Evolutionary conservation across 345 rosid species (phyloP).

Genomic region (Noccaea bulbosa): DNA sequence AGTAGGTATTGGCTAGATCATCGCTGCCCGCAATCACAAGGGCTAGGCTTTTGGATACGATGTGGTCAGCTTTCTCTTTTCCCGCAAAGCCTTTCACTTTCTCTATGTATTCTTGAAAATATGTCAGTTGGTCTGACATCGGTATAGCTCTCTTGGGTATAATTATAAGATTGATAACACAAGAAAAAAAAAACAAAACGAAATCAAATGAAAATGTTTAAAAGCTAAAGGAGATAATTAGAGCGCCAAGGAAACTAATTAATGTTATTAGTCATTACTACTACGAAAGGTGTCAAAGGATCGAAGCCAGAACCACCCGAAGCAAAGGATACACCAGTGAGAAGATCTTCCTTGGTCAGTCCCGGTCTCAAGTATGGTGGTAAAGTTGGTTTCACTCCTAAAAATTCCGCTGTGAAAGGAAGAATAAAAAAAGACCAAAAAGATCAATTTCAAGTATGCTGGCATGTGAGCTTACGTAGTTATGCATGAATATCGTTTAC

Average conservation of each 20-base stretch:
- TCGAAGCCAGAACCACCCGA: constrained; percentile 63
- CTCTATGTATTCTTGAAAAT: constrained; percentile 57
- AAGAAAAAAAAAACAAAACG: neutral
- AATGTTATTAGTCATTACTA: constrained; percentile 39
- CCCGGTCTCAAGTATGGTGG: constrained; percentile 62
- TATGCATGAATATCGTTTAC: constrained; percentile 1
- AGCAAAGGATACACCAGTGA: constrained; percentile 68
- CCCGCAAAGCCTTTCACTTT: constrained; percentile 52
- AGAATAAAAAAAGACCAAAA: constrained; percentile 3
- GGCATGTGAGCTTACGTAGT: neutral
- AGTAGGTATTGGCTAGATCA: constrained; percentile 66
- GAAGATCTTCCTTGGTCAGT: constrained; percentile 53
- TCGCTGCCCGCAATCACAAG: constrained; percentile 55
- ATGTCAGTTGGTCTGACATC: constrained; percentile 51
- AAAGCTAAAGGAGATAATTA: neutral
- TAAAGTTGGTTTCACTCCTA: constrained; percentile 53
- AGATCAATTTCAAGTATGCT: neutral
- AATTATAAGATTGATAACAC: constrained; percentile 18
- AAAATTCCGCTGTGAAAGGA: constrained; percentile 46
- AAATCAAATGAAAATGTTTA: neutral
- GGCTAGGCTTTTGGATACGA: constrained; percentile 49
- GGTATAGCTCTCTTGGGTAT: constrained; percentile 52
- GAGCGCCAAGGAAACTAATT: neutral
- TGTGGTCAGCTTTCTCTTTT: constrained; percentile 48
- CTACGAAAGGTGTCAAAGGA: constrained; percentile 52